Conservation (phyloP, 2,329 filamentous ascomycete species). For the Leptographium lundbergii region DNA sequence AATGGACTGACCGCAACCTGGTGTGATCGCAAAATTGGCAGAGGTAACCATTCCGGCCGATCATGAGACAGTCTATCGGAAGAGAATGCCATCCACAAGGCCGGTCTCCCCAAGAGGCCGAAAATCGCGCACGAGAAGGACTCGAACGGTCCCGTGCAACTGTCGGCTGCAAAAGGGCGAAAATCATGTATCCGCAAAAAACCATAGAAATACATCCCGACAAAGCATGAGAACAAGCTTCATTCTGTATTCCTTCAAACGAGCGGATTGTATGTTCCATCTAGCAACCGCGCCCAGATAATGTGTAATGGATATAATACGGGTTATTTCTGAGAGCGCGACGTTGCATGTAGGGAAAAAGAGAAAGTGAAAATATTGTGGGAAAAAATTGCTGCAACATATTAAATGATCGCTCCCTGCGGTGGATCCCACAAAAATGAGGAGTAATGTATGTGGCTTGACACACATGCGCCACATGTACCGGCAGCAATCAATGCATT, state of each 20-base stretch:
- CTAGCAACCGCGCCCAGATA: constrained; percentile 12
- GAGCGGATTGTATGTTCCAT: constrained; percentile 13
- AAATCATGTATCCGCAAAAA: constrained; percentile 12
- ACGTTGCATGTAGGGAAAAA: constrained; percentile 9
- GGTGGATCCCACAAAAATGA: neutral
- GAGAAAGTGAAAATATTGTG: neutral
- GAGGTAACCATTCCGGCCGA: neutral
- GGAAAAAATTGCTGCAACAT: neutral
- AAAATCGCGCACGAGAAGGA: neutral
- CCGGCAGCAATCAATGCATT: no score
- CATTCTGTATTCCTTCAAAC: constrained; percentile 16
- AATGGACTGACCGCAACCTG: no score
- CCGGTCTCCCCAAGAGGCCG: neutral
- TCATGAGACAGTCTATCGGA: neutral
- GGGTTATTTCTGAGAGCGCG: constrained; percentile 4
- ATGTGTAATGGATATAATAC: neutral
- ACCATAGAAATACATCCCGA: constrained; percentile 15
- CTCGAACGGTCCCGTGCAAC: neutral
- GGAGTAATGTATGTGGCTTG: neutral
- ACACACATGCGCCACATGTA: no score
- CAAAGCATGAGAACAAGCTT: neutral
- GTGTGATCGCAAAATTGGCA: no score
- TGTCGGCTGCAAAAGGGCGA: neutral
- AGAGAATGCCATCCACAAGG: neutral
- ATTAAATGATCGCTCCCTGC: neutral